A percentile compares a stretch with the other conserved stretches of the same genome.
phyloP scores from a whole-genome alignment of 129 eudicot genomes.

The Escallonia rubra region DNA sequence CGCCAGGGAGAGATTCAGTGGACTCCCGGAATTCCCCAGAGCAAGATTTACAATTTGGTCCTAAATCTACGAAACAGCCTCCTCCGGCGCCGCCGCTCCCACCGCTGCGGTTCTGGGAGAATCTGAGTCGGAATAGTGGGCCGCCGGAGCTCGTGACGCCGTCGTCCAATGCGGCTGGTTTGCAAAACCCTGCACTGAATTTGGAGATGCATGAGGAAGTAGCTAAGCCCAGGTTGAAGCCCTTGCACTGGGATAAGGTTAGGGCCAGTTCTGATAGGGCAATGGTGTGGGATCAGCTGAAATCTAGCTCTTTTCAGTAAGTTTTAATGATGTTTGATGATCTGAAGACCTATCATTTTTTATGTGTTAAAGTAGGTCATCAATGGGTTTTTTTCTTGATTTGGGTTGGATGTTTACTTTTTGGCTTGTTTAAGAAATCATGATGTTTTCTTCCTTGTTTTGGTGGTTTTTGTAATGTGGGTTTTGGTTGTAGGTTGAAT shows the following conservation, averaged over 20 bases:
- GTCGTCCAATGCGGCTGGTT: constrained; percentile 11
- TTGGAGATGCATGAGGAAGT: constrained; percentile 7
- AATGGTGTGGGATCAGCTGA: constrained; percentile 67
- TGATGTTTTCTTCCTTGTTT: not conserved
- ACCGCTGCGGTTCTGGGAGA: constrained; percentile 22
- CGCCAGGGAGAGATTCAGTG: constrained; percentile 9
- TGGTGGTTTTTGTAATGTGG: not conserved
- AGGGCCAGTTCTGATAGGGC: constrained; percentile 50
- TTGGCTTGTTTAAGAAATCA: not conserved
- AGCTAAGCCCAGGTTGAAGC: constrained; percentile 55
- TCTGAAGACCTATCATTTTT: not conserved
- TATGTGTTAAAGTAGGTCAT: not conserved
- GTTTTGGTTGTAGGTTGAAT: constrained; percentile 41
- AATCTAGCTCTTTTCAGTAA: constrained; percentile 58
- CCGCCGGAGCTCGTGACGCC: constrained; percentile 29
- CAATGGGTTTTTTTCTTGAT: not conserved
- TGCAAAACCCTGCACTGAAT: constrained; percentile 3
- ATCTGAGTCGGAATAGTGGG: not conserved
- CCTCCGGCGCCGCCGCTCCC: constrained; percentile 54
- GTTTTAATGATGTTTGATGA: constrained; percentile 6
- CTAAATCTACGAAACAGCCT: constrained; percentile 27
- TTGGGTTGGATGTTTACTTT: not conserved
- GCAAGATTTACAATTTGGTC: constrained; percentile 10
- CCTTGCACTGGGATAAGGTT: constrained; percentile 66
- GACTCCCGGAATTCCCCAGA: not conserved